A percentile compares a stretch with the other conserved stretches of the same genome.
phyloP scores from a whole-genome alignment of 306 rosid species.

The Hippophae rhamnoides region DNA sequence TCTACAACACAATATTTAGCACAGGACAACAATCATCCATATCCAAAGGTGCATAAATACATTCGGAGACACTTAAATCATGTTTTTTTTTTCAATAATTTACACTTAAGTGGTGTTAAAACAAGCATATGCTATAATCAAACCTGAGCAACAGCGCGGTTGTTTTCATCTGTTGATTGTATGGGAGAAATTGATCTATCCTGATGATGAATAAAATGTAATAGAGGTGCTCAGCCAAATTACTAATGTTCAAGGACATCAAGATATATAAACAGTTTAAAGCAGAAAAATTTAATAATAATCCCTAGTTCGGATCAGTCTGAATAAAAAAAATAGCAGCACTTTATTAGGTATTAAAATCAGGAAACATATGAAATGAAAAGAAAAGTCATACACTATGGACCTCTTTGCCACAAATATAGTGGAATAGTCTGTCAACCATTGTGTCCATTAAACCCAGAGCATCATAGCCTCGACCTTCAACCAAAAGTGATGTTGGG shows the following conservation, averaged over 20 bases:
- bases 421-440: conserved; percentile 74
- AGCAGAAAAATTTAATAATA: neutral
- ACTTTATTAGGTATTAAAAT: neutral
- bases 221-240: conserved; percentile 6
- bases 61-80: conserved; percentile 2
- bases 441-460: conserved; percentile 68
- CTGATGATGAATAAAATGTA: conserved; percentile 32
- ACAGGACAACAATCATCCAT: conserved; percentile 9
- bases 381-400: conserved; percentile 37
- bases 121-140: conserved; percentile 12
- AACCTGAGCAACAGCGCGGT: conserved; percentile 69
- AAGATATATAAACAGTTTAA: conserved; percentile 11
- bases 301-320: too few relatives aligned
- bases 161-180: conserved; percentile 50
- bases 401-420: conserved; percentile 69
- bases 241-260: conserved; percentile 9
- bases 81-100: neutral
- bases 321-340: too few relatives aligned
- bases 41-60: conserved; percentile 16
- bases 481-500: conserved; percentile 16
- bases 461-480: conserved; percentile 91
- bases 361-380: neutral
- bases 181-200: conserved; percentile 53
- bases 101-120: neutral
- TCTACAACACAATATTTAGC: conserved; percentile 35